These are phyloP conservation scores for Pseudomicrostroma phylloplanum DNA, from an alignment of 1,284 basidiomycete genomes.

Conservation along the genomic window DNA sequence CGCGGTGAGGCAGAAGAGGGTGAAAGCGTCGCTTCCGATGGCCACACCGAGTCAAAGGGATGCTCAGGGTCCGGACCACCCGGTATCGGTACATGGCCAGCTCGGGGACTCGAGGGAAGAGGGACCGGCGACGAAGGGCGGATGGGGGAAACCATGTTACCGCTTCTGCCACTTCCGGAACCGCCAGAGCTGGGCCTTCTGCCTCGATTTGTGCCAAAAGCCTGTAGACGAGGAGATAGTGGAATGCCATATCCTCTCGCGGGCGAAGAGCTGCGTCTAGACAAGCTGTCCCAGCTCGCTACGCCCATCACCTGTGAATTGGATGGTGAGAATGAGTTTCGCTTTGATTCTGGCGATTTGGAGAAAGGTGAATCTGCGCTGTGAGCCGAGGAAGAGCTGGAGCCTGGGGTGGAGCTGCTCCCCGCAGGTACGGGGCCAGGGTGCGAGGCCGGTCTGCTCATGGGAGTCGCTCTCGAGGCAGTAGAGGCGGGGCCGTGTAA, in stretches of 20 bases:
- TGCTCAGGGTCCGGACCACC: slow-evolving; percentile 30
- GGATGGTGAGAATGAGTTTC: not conserved
- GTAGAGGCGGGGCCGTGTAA: too few relatives aligned
- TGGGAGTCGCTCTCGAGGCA: too few relatives aligned
- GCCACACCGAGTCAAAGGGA: slow-evolving; percentile 40
- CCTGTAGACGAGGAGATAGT: slow-evolving; percentile 33
- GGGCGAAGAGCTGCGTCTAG: slow-evolving; percentile 23
- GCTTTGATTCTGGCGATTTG: not conserved
- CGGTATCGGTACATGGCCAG: slow-evolving; percentile 19
- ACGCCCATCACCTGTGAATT: not conserved
- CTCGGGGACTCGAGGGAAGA: slow-evolving; percentile 24
- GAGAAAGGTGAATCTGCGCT: not conserved
- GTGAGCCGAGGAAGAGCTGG: not conserved
- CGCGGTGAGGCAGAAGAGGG: not conserved
- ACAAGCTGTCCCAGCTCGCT: too few relatives aligned
- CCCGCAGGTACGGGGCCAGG: not conserved
- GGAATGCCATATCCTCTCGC: slow-evolving; percentile 24
- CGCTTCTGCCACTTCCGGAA: slow-evolving; percentile 11
- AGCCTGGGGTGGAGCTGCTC: not conserved
- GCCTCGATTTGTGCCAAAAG: slow-evolving; percentile 16
- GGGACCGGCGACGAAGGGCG: slow-evolving; percentile 14
- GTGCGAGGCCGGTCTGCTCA: too few relatives aligned
- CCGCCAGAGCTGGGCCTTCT: slow-evolving; percentile 10
- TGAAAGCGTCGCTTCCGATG: slow-evolving; percentile 2
- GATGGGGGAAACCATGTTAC: slow-evolving; percentile 4